Evolutionary conservation across 163 green algal genomes (phyloP).

Genomic region (Scenedesmus sp.): DNA sequence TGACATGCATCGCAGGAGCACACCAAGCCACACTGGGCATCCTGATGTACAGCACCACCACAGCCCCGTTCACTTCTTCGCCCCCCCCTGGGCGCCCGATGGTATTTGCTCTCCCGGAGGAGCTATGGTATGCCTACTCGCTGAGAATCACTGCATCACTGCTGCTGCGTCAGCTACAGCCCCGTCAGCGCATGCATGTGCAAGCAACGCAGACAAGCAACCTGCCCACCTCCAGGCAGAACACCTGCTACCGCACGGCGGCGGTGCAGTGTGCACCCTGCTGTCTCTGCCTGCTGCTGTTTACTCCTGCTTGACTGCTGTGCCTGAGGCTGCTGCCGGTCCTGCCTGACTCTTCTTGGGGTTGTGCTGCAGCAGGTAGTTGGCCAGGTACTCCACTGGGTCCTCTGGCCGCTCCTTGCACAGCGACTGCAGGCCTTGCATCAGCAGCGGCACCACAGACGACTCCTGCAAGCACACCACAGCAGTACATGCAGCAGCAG

Average conservation of each 20-base stretch:
- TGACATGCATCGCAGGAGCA: too few relatives aligned
- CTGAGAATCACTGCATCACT: too few relatives aligned
- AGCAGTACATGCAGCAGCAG: not conserved
- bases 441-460: conserved; percentile 82
- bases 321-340: not conserved
- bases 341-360: conserved; percentile 63
- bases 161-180: too few relatives aligned
- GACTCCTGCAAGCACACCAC: conserved; percentile 67
- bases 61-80: too few relatives aligned
- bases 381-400: conserved; percentile 82
- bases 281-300: not conserved
- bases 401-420: conserved; percentile 81
- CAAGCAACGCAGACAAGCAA: too few relatives aligned
- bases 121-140: too few relatives aligned
- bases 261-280: not conserved
- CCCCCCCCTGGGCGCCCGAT: too few relatives aligned
- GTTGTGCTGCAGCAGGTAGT: conserved; percentile 87
- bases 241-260: not conserved
- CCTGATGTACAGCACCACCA: too few relatives aligned
- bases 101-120: too few relatives aligned
- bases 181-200: too few relatives aligned
- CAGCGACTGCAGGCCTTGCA: conserved; percentile 78
- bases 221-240: too few relatives aligned
- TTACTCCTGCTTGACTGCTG: not conserved
- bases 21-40: too few relatives aligned